Conservation (phyloP, 192 early-diverging fungal genomes). For the Coemansia sp. region DNA sequence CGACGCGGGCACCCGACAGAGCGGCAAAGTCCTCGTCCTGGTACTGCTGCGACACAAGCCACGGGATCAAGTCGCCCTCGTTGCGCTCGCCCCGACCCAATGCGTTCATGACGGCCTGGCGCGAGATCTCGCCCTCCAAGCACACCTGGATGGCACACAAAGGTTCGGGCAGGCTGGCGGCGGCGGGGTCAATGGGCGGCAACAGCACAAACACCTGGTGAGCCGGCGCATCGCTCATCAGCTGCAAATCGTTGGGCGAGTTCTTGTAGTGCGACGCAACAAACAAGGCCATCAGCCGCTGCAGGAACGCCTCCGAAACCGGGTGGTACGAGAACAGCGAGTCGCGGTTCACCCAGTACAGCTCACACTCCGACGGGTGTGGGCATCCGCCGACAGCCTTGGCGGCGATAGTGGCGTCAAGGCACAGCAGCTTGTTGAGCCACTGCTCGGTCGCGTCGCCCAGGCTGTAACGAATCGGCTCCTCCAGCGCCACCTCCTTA, state of each 20-base stretch:
- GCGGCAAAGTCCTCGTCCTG: constrained; percentile 98
- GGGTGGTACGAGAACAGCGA: constrained; percentile 98
- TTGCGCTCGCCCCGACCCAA: constrained; percentile 84
- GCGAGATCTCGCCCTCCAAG: constrained; percentile 94
- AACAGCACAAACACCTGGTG: constrained; percentile 97
- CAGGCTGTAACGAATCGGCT: constrained; percentile 90
- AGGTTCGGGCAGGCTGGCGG: constrained; percentile 83
- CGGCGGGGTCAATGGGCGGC: constrained; percentile 78
- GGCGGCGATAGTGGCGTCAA: constrained; percentile 78
- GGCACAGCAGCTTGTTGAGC: constrained; percentile 93
- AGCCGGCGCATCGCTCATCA: constrained; percentile 96
- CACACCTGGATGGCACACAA: constrained; percentile 87
- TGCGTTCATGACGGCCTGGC: constrained; percentile 77
- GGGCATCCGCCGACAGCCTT: constrained; percentile 84
- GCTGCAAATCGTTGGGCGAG: constrained; percentile 95
- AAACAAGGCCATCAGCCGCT: constrained; percentile 96
- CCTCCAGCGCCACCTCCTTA: constrained; percentile 89
- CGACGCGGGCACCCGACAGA: constrained; percentile 92
- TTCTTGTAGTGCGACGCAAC: constrained; percentile 99
- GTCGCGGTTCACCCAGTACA: constrained; percentile 97
- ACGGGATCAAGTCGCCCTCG: constrained; percentile 95
- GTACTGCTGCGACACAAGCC: constrained; percentile 91
- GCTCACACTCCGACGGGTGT: constrained; percentile 90
- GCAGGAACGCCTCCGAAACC: constrained; percentile 93
- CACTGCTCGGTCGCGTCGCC: constrained; percentile 91